A percentile compares a stretch with the other conserved stretches of the same genome.
phyloP scores from a whole-genome alignment of 495 filamentous ascomycete genomes.

The Penicillium longicatenatum region DNA sequence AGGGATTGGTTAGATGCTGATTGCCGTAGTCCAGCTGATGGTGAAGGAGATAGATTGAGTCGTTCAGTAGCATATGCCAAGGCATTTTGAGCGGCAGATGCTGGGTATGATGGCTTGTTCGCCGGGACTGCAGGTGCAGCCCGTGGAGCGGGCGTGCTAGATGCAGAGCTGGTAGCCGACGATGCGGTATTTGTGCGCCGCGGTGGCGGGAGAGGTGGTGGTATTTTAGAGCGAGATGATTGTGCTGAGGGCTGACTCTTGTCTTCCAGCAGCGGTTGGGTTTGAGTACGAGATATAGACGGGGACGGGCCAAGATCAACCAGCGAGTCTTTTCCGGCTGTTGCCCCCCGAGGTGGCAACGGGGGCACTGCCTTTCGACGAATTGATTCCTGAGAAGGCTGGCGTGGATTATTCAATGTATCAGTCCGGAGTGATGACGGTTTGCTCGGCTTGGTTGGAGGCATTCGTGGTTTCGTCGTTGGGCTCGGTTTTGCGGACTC shows the following conservation, averaged over 20 bases:
- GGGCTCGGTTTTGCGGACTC: slow-evolving; percentile 22
- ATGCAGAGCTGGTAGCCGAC: slow-evolving; percentile 17
- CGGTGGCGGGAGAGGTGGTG: slow-evolving; percentile 39
- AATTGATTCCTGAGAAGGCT: slow-evolving; percentile 20
- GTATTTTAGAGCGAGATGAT: slow-evolving; percentile 22
- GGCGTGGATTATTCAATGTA: neutral
- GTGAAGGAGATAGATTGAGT: slow-evolving; percentile 26
- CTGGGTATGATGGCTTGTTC: slow-evolving; percentile 34
- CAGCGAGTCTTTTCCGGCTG: slow-evolving; percentile 24
- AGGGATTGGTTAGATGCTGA: slow-evolving; percentile 34
- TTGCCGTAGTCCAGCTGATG: slow-evolving; percentile 22
- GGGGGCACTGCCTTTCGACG: slow-evolving; percentile 49
- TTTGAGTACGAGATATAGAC: slow-evolving; percentile 15
- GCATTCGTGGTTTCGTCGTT: slow-evolving; percentile 24
- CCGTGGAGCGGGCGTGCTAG: slow-evolving; percentile 15
- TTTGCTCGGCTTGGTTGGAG: slow-evolving; percentile 66
- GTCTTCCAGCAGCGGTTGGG: slow-evolving; percentile 13
- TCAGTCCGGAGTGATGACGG: slow-evolving; percentile 61
- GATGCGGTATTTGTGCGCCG: slow-evolving; percentile 37
- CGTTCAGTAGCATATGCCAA: slow-evolving; percentile 40
- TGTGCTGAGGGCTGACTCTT: slow-evolving; percentile 4
- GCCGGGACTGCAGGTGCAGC: slow-evolving; percentile 11
- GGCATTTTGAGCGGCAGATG: slow-evolving; percentile 33
- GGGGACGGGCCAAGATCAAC: slow-evolving; percentile 21
- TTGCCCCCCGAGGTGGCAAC: slow-evolving; percentile 41